Base-by-base conservation (phyloP, 106 monocot genomes). In the Apostasia ramifera region DNA sequence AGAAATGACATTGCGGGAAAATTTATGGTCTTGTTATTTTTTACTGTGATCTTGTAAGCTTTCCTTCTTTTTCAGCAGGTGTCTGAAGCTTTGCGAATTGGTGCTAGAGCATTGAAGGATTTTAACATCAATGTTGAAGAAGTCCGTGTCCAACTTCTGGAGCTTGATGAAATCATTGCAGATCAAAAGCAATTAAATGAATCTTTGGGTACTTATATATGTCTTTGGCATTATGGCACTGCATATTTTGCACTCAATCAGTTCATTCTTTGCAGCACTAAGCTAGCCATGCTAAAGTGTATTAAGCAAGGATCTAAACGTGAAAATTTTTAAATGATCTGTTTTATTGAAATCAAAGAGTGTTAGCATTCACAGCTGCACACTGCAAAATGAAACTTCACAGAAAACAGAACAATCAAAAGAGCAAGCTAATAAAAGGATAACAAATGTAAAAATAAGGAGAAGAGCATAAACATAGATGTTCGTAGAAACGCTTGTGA, bases 81-180 rank as follows among this genome's bases (percentile, higher is more conserved):
- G 58, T 86, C 82, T 77, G 89, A 92, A 74, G 90, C 92, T 44
- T 87, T 98, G 51, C 73, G 87, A 64, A 77, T 90, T 66, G 92
- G 97, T 77, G 56, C 77, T 47, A 74, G 53, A 73, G 87, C 81
- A 70, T 92, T 98, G 1, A 92, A 90, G 66, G 87, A 83, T 44
- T 81, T 89, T 41, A 79, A 50, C 47, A 72, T 97, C 26, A 87
- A 70, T 51, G 45, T 90, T 13, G 97, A 97, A 26, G 86, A 92
- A 74, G 75, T 97, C 73, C 64, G 81, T 47, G 43, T 55, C 11
- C 74, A 81, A 73, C 77, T 92, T 43, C 79, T 90, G 69, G 92
- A 89, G 62, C 75, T 98, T 53, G 81, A 92, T 71, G 78, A 79
- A 10, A 70, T 37, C 67, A 77, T 87, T 68, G 26, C 58, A 9